Evolutionary conservation across 768 basidiomycete species (phyloP).

Genomic region (Naganishia randhawae): DNA sequence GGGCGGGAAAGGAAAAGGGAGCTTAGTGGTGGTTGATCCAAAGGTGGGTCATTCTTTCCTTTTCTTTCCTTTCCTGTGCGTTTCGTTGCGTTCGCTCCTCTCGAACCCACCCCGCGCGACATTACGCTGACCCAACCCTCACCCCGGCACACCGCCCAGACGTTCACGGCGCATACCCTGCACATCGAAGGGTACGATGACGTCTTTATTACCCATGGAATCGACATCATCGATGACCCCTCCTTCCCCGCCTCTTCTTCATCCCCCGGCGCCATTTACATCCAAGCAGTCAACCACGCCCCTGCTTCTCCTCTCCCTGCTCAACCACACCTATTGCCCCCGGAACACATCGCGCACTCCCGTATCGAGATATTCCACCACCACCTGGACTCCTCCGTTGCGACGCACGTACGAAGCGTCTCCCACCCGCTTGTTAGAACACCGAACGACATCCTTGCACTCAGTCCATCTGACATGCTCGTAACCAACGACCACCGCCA

Average conservation of each 20-base stretch:
- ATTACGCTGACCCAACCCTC: no score
- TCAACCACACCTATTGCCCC: background rate
- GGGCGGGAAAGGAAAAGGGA: slow-evolving; percentile 9
- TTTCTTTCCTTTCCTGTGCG: background rate
- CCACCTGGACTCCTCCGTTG: slow-evolving; percentile 8
- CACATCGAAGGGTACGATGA: slow-evolving; percentile 17
- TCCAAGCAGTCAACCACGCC: slow-evolving; percentile 37
- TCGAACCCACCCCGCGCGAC: no score
- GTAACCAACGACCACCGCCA: slow-evolving; percentile 38
- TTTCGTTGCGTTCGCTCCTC: background rate
- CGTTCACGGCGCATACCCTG: slow-evolving; percentile 23
- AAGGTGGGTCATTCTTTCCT: slow-evolving; percentile 21
- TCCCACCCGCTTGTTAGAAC: slow-evolving; percentile 32
- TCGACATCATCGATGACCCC: slow-evolving; percentile 33
- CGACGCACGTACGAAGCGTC: slow-evolving; percentile 29
- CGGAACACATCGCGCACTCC: slow-evolving; percentile 20
- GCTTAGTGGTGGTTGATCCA: slow-evolving; percentile 32
- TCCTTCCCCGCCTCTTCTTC: background rate
- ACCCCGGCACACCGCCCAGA: slow-evolving; percentile 23
- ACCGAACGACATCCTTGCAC: slow-evolving; percentile 34
- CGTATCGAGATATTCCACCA: slow-evolving; percentile 37
- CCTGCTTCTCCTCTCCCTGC: background rate
- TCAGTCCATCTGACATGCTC: slow-evolving; percentile 28
- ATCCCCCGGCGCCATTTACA: slow-evolving; percentile 32
- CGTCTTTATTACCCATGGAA: slow-evolving; percentile 36